Percentiles rank a stretch among this genome's conserved stretches.
These are phyloP conservation scores for Candida montana DNA, from an alignment of 805 yeast species.

Conservation along the genomic window DNA sequence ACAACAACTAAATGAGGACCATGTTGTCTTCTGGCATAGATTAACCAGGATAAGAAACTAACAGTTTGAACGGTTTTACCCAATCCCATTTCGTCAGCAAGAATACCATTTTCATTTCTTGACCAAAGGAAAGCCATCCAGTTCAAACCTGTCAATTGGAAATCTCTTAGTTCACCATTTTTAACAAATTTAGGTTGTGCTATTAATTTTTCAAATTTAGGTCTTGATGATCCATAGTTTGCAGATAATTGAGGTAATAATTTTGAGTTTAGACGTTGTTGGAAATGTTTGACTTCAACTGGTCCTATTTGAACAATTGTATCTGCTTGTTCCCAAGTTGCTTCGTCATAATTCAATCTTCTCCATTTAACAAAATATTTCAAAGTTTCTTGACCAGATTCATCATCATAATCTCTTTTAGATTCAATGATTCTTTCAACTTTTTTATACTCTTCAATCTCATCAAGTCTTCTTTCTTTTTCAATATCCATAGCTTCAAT, in stretches of 20 bases:
- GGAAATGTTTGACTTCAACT: conserved; percentile 74
- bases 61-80: conserved; percentile 98
- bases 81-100: conserved; percentile 98
- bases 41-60: conserved; percentile 88
- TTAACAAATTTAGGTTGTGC: conserved; percentile 87
- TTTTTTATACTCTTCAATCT: conserved; percentile 71
- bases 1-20: conserved; percentile 98
- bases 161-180: conserved; percentile 89
- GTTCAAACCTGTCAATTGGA: conserved; percentile 95
- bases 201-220: conserved; percentile 80
- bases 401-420: conserved; percentile 59
- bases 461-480: conserved; percentile 77
- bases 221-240: conserved; percentile 68
- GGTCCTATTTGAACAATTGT: conserved; percentile 83
- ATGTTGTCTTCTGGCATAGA: conserved; percentile 91
- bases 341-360: conserved; percentile 87
- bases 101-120: conserved; percentile 91
- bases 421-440: conserved; percentile 90
- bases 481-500: conserved; percentile 92
- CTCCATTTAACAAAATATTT: conserved; percentile 92
- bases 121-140: conserved; percentile 99
- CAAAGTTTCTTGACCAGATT: conserved; percentile 54
- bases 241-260: conserved; percentile 80
- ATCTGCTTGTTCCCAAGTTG: conserved; percentile 94
- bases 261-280: conserved; percentile 74